A percentile compares a stretch with the other conserved stretches of the same genome.
phyloP scores from a whole-genome alignment of 1,284 basidiomycete species.

The Puccinia triticina region DNA sequence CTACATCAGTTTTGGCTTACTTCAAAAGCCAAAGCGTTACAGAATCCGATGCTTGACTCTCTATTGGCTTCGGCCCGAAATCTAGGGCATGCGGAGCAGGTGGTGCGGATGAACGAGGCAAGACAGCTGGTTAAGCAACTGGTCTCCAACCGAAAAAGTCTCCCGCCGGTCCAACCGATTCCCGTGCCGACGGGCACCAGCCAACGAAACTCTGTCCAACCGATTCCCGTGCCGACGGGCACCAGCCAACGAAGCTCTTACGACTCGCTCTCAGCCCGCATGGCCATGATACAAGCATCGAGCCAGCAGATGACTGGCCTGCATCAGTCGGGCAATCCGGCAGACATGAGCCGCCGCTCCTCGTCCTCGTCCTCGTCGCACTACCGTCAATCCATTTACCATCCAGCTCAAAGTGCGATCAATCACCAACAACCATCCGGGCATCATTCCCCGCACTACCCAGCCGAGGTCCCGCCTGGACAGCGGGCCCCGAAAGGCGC shows the following conservation, averaged over 20 bases:
- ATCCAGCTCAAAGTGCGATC: too few species aligned
- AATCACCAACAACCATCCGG: not conserved
- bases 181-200: not conserved
- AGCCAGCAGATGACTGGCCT: not conserved
- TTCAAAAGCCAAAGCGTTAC: slow-evolving; percentile 21
- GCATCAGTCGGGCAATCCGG: not conserved
- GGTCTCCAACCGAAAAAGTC: not conserved
- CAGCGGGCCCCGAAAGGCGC: not conserved
- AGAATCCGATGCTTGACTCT: slow-evolving; percentile 16
- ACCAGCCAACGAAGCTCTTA: too few species aligned
- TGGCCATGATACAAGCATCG: not conserved
- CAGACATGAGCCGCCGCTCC: not conserved
- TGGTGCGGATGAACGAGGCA: slow-evolving; percentile 12
- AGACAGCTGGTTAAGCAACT: slow-evolving; percentile 8
- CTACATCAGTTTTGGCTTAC: slow-evolving; percentile 4
- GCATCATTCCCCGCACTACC: not conserved
- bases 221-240: not conserved
- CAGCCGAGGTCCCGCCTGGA: not conserved
- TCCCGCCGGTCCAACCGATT: not conserved
- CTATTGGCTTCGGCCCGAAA: slow-evolving; percentile 10
- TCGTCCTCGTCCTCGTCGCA: not conserved
- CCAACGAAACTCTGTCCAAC: not conserved
- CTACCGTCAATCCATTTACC: not conserved
- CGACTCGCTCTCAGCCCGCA: too few species aligned
- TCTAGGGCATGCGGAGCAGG: not conserved